These are phyloP conservation scores for Ogataea paraovalis DNA, from an alignment of 805 yeast species.

Conservation along the genomic window DNA sequence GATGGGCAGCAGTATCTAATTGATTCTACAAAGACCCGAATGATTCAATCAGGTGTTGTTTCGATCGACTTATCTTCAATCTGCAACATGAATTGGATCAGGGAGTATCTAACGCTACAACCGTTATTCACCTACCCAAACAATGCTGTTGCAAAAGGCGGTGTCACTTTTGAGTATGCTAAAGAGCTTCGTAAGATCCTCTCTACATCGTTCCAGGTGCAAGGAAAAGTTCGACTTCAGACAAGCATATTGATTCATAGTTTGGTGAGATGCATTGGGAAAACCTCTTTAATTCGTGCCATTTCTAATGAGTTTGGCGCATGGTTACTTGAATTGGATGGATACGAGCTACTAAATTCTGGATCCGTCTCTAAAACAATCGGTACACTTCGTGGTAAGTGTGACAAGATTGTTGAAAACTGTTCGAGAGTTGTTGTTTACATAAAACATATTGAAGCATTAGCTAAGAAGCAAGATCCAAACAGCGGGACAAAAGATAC, in stretches of 20 bases:
- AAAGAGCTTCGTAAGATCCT: slow-evolving; percentile 50
- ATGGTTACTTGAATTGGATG: slow-evolving; percentile 65
- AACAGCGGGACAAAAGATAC: slow-evolving; percentile 41
- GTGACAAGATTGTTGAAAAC: slow-evolving; percentile 55
- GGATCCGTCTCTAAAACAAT: slow-evolving; percentile 76
- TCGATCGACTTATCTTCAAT: slow-evolving; percentile 27
- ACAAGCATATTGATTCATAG: slow-evolving; percentile 69
- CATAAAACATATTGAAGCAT: slow-evolving; percentile 68
- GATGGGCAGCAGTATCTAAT: slow-evolving; percentile 45
- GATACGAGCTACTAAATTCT: slow-evolving; percentile 58
- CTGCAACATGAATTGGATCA: slow-evolving; percentile 8
- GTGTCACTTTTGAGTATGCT: slow-evolving; percentile 42
- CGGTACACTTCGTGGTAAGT: slow-evolving; percentile 71
- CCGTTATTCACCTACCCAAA: slow-evolving; percentile 13
- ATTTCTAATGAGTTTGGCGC: slow-evolving; percentile 58
- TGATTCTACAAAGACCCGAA: slow-evolving; percentile 63
- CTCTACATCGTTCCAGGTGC: slow-evolving; percentile 41
- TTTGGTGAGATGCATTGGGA: slow-evolving; percentile 73
- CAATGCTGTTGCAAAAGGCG: slow-evolving; percentile 7
- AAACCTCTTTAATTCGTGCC: slow-evolving; percentile 56
- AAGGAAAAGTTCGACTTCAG: slow-evolving; percentile 37
- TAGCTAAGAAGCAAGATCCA: slow-evolving; percentile 65
- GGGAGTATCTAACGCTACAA: slow-evolving; percentile 14
- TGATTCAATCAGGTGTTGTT: slow-evolving; percentile 65
- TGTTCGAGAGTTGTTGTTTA: slow-evolving; percentile 49